Base-by-base conservation (phyloP, 495 filamentous ascomycete genomes). In the Penicillium cinerascens region DNA sequence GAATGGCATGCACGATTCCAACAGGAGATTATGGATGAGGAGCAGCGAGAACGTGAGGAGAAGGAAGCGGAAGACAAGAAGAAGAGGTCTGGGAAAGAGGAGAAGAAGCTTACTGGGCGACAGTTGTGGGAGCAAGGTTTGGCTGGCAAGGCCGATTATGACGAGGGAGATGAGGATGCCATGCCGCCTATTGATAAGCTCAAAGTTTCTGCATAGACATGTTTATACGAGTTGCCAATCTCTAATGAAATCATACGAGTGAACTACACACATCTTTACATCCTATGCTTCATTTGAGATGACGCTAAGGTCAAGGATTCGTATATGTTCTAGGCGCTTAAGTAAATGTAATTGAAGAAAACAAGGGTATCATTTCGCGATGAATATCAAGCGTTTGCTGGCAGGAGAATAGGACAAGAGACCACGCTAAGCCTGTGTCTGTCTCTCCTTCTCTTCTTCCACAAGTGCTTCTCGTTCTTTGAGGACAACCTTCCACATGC, bases 71-170 rank as follows among this genome's bases (percentile, higher is more conserved):
- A 89, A 53, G 78, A 89, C 59, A 91, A 87, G 78, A 89, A 84
- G 70, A 84, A 87, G 61, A 77, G 77, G 13, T 58, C 63, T 29
- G 64, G 60, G 0, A 75, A 74, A 46, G 75, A 82, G 27, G 83
- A 85, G 72, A 80, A 78, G 68, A 85, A 78, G 65, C 73, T 95
- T 54, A 91, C 89, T 6, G 91, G 91, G 29, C 87, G 74, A 67
- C 84, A 96, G 64, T 68, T 96, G 44, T 96, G 91, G 91, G 86
- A 91, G 75, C 77, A 81, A 44, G 91, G 91, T 8, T 72, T 95
- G 64, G 89, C 76, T 55, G 85, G 83, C 25, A 88, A 86, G 73
- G 77, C 60, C 44, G 88, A 86, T 44, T 86, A 91, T 67, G 89
- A 89, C 56, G 87, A 91, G 40, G 78, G 80, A 6, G 75, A 74